Evolutionary conservation across 2,329 filamentous ascomycete species (phyloP), one percentile per base, ranked within the genome.

Genomic region (Gaeumannomyces tritici): DNA sequence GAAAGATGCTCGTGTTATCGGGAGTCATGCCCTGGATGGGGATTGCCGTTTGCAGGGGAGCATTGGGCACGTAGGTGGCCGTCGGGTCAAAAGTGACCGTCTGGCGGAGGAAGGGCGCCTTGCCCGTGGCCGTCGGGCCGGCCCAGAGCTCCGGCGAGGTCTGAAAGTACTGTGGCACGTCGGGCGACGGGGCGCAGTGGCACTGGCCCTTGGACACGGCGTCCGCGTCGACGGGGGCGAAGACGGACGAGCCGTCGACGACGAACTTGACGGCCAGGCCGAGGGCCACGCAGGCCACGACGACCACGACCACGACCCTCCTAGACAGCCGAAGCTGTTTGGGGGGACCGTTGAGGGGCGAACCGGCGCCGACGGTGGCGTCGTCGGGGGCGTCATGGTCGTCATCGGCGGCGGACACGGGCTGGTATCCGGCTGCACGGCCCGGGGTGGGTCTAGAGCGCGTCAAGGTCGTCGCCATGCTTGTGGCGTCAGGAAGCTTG

Each of bases 91-190:
- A 85, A 1, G 83, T 81, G 66, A 88, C 86, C 8, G 85, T 90
- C 74, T 90, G 83, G 1, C 88, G 89, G 63, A 92, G 76, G 71
- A 90, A 91, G 1, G 89, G 84, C 29, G 88, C 79, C 62, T 75
- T 76, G 18, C 89, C 89, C 1, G 89, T 92, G n/a, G 85, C 79
- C 5, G 86, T 90, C 51, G 87, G 87, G 1, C 88, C 88, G 72
- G 79, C 74, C 78, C 80, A 85, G 57, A 86, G 71, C 71, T 87
- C 77, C 4, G 84, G 83, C 28, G 76, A 78, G 0, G 84, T 88
- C 70, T 86, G 82, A 68, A 86, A 87, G 70, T 88, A 84, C 70
- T 87, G 82, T 28, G 85, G 85, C 58, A 86, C 79, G 55, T 78
- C 75, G 62, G 69, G 66, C 33, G 59, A 18, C 31, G 73, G 70